Conservation (phyloP, 805 yeast species). For the Teunomyces stri region DNA sequence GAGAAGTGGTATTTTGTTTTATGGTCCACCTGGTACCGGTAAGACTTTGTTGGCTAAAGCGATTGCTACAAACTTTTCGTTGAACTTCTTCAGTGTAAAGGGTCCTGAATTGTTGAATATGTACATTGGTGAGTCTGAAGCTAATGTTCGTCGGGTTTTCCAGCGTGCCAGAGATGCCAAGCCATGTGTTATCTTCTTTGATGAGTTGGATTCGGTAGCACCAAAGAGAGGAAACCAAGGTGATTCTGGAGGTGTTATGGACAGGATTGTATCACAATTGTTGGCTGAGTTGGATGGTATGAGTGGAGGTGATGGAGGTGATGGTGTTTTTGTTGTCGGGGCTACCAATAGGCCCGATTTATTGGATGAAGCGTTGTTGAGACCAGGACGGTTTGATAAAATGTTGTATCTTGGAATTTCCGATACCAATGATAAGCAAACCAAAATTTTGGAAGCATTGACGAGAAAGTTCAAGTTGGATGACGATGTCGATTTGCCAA, state of each 20-base stretch:
- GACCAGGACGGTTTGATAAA: slow-evolving; percentile 96
- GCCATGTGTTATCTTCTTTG: slow-evolving; percentile 97
- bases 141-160: slow-evolving; percentile 91
- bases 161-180: slow-evolving; percentile 94
- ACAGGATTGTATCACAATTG: slow-evolving; percentile 92
- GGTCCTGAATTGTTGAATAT: slow-evolving; percentile 96
- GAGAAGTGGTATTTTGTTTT: slow-evolving; percentile 89
- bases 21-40: slow-evolving; percentile 99
- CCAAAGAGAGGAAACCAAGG: slow-evolving; percentile 99
- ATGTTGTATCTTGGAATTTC: slow-evolving; percentile 91
- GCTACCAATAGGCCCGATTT: slow-evolving; percentile 97
- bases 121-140: slow-evolving; percentile 99
- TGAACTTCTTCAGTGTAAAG: slow-evolving; percentile 93
- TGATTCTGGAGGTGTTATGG: slow-evolving; percentile 99
- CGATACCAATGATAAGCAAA: slow-evolving; percentile 86
- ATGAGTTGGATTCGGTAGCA: slow-evolving; percentile 96
- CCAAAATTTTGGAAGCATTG: slow-evolving; percentile 79
- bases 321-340: slow-evolving; percentile 97
- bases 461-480: slow-evolving; percentile 76
- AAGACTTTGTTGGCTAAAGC: slow-evolving; percentile 95
- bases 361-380: slow-evolving; percentile 85
- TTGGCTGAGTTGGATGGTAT: slow-evolving; percentile 95
- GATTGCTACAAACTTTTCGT: slow-evolving; percentile 90
- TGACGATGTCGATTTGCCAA: slow-evolving; percentile 54
- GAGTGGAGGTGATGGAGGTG: slow-evolving; percentile 61